phyloP scores from a whole-genome alignment of 108 stramenopile genomes.

The Nitzschia palea region DNA sequence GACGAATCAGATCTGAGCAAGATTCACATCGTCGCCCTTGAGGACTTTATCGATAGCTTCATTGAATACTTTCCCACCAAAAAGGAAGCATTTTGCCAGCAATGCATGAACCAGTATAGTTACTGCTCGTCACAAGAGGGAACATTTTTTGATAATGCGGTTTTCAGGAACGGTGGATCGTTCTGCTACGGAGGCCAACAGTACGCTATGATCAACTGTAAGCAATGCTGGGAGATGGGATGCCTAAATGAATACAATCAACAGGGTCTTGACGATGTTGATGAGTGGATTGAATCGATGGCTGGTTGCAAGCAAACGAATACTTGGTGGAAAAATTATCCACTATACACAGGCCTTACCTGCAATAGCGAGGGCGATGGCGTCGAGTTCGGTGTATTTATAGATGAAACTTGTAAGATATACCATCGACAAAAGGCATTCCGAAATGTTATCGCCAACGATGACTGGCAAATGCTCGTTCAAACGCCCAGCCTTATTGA shows the following conservation, averaged over 20 bases:
- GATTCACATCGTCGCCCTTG: constrained; percentile 43
- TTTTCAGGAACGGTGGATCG: background rate
- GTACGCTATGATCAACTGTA: constrained; percentile 8
- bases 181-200: constrained; percentile 11
- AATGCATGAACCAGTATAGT: constrained; percentile 16
- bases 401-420: constrained; percentile 56
- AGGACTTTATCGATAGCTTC: constrained; percentile 34
- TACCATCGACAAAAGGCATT: constrained; percentile 31
- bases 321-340: constrained; percentile 10
- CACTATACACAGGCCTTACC: constrained; percentile 47
- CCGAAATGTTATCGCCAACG: constrained; percentile 13
- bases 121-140: background rate
- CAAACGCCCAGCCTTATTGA: constrained; percentile 25
- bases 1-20: constrained; percentile 30
- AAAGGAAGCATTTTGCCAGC: constrained; percentile 36
- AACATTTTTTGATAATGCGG: background rate
- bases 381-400: constrained; percentile 64
- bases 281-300: background rate
- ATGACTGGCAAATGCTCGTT: constrained; percentile 15
- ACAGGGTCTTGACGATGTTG: background rate
- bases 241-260: constrained; percentile 2
- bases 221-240: background rate
- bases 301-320: constrained; percentile 1
- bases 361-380: constrained; percentile 65
- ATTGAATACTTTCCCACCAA: constrained; percentile 37